Conservation (phyloP, 1,284 basidiomycete genomes). For the Microbotryum silenes-acaulis region DNA sequence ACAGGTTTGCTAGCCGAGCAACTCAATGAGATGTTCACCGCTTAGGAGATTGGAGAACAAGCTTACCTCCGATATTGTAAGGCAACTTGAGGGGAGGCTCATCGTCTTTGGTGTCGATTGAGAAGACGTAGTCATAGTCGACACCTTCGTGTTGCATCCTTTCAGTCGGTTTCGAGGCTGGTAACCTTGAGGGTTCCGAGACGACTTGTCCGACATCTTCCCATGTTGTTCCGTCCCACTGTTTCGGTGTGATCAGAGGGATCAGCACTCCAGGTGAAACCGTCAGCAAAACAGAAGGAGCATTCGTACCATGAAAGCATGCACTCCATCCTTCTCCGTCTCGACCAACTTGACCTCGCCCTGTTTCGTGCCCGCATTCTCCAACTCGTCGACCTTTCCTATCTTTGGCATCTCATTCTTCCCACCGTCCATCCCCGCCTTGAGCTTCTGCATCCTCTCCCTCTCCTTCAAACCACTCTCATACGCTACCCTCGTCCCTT, state of each 20-base stretch:
- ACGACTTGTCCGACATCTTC: slow-evolving; percentile 91
- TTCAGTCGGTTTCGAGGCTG: neutral
- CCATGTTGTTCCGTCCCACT: slow-evolving; percentile 70
- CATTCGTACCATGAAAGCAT: slow-evolving; percentile 67
- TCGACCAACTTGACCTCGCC: slow-evolving; percentile 87
- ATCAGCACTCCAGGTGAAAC: neutral
- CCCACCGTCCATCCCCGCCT: neutral
- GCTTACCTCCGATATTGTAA: slow-evolving; percentile 54
- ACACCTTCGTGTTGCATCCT: slow-evolving; percentile 53
- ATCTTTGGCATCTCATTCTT: neutral
- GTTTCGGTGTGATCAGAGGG: slow-evolving; percentile 44
- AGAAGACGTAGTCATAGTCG: slow-evolving; percentile 97
- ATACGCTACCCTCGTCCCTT: slow-evolving; percentile 44
- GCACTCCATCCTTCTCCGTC: slow-evolving; percentile 51
- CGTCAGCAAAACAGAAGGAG: neutral
- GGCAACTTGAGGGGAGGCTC: slow-evolving; percentile 86
- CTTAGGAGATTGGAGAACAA: neutral
- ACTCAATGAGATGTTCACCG: neutral
- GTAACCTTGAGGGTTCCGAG: slow-evolving; percentile 55
- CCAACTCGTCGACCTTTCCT: neutral
- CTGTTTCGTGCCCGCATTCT: slow-evolving; percentile 61
- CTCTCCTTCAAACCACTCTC: slow-evolving; percentile 10
- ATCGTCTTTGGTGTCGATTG: slow-evolving; percentile 92
- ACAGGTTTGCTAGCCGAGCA: neutral
- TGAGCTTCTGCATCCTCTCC: neutral